A percentile compares a stretch with the other conserved stretches of the same genome.
Evolutionary conservation across 768 basidiomycete species (phyloP).

Genomic region (Sporobolomyces pararoseus): DNA sequence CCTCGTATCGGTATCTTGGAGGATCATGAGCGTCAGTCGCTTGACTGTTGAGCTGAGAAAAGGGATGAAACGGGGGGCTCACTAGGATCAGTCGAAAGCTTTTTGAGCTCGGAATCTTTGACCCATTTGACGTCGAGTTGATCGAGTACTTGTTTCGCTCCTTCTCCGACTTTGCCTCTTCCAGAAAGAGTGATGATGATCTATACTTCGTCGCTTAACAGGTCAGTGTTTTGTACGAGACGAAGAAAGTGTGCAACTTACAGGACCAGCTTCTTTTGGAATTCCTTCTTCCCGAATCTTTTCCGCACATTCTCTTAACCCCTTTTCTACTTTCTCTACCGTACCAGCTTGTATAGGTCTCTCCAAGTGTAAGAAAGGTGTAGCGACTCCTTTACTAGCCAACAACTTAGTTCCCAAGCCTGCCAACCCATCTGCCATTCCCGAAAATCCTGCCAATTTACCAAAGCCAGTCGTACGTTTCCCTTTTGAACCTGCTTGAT

Average conservation of each 20-base stretch:
- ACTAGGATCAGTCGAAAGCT: conserved; percentile 60
- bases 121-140: conserved; percentile 68
- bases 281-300: conserved; percentile 60
- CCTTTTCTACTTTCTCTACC: conserved; percentile 57
- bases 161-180: conserved; percentile 74
- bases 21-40: neutral
- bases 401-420: conserved; percentile 75
- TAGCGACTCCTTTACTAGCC: conserved; percentile 65
- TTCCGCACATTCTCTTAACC: conserved; percentile 60
- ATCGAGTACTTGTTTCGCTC: conserved; percentile 65
- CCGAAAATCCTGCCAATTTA: conserved; percentile 79
- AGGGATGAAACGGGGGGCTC: conserved; percentile 31
- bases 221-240: neutral
- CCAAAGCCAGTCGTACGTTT: conserved; percentile 85
- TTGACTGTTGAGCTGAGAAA: neutral
- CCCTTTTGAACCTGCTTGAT: conserved; percentile 52
- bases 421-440: conserved; percentile 73
- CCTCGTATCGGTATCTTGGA: conserved; percentile 57
- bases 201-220: neutral
- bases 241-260: conserved; percentile 55
- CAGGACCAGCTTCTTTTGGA: conserved; percentile 62
- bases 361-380: conserved; percentile 76
- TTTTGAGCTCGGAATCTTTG: conserved; percentile 58
- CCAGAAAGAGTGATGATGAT: conserved; percentile 50
- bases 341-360: conserved; percentile 71